These are phyloP conservation scores for Cladobotryum mycophilum DNA, from an alignment of 2,329 filamentous ascomycete genomes.

Conservation along the genomic window DNA sequence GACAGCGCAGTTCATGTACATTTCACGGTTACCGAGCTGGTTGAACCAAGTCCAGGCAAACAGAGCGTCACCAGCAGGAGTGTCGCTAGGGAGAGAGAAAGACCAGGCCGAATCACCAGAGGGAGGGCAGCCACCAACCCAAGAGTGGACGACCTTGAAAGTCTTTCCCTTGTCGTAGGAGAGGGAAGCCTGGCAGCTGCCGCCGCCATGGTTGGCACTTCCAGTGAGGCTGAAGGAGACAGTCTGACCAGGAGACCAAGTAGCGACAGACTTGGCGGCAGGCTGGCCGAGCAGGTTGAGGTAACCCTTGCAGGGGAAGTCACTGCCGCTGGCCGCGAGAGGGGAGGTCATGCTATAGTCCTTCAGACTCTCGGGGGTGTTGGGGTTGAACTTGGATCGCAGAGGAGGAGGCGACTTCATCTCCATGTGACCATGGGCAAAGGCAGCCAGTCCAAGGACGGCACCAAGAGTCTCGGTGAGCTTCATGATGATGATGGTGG, in stretches of 20 bases:
- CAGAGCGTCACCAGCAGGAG: conserved; percentile 54
- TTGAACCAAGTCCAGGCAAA: conserved; percentile 78
- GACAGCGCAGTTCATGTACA: conserved; percentile 81
- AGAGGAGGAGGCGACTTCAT: conserved; percentile 48
- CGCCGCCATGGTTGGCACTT: conserved; percentile 58
- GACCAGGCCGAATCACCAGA: conserved; percentile 44
- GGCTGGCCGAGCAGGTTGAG: conserved; percentile 42
- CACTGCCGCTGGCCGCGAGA: conserved; percentile 50
- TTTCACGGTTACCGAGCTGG: conserved; percentile 69
- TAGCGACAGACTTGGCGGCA: conserved; percentile 48
- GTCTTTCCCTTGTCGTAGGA: conserved; percentile 65
- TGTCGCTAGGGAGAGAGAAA: conserved; percentile 61
- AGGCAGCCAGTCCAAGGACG: conserved; percentile 36
- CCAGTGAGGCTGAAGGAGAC: conserved; percentile 61
- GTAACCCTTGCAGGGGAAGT: conserved; percentile 73
- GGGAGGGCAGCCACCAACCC: conserved; percentile 48
- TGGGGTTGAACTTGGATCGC: conserved; percentile 46
- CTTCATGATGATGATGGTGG: conserved; percentile 35
- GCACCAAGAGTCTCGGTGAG: conserved; percentile 30
- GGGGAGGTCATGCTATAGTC: conserved; percentile 71
- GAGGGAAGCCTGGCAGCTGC: conserved; percentile 69
- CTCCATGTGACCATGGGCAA: conserved; percentile 50
- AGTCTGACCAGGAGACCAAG: conserved; percentile 54
- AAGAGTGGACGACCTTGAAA: conserved; percentile 62
- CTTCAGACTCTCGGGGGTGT: conserved; percentile 38